These are phyloP conservation scores for Omphalotus olearius DNA, from an alignment of 1,284 basidiomycete species.

Conservation along the genomic window DNA sequence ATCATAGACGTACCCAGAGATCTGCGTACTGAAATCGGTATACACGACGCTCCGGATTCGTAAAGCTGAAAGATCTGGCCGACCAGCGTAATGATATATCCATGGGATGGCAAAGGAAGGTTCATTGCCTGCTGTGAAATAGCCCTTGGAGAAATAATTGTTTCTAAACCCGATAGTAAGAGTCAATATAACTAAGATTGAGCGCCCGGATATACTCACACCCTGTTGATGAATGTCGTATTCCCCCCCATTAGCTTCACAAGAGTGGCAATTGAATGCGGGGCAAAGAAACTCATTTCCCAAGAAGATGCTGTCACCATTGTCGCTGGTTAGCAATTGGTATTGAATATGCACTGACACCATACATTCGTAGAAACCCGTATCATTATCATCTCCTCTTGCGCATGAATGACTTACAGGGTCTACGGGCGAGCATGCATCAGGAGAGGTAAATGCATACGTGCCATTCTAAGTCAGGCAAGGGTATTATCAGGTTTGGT, in stretches of 20 bases:
- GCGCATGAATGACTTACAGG: constrained; percentile 42
- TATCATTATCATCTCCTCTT: constrained; percentile 43
- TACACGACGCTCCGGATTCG: constrained; percentile 43
- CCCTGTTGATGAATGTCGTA: constrained; percentile 35
- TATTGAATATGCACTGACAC: background rate
- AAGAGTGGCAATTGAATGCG: constrained; percentile 47
- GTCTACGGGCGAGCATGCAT: constrained; percentile 45
- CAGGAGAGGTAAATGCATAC: constrained; percentile 43
- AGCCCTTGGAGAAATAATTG: constrained; percentile 40
- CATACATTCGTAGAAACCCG: constrained; percentile 49
- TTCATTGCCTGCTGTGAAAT: constrained; percentile 46
- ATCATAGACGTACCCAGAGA: constrained; percentile 32
- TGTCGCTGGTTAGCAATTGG: background rate
- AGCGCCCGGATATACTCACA: constrained; percentile 25
- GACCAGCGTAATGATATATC: constrained; percentile 43
- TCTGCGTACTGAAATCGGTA: constrained; percentile 41
- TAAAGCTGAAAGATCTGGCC: constrained; percentile 44
- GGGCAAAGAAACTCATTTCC: constrained; percentile 51
- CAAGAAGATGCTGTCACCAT: constrained; percentile 39
- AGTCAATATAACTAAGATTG: background rate
- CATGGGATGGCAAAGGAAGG: constrained; percentile 44
- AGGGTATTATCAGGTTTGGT: background rate
- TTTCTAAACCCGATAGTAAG: constrained; percentile 25
- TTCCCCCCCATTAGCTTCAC: constrained; percentile 47
- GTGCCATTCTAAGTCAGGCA: constrained; percentile 35